Base-by-base conservation (phyloP, 2,329 filamentous ascomycete species). In the Macrophomina phaseolina region DNA sequence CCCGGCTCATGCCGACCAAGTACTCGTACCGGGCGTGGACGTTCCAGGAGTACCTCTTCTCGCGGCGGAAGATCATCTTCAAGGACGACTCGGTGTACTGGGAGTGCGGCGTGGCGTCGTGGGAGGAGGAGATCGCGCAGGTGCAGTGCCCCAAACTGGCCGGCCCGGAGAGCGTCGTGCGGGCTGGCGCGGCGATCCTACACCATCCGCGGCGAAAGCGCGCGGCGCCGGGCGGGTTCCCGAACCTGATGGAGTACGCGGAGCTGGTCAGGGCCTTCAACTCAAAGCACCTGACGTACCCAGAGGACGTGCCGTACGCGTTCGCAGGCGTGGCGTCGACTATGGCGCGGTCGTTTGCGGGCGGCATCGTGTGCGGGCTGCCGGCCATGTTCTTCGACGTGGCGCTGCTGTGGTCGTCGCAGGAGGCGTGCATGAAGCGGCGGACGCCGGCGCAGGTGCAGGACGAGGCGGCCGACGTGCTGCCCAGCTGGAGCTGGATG, bases 341-440 rank as follows among this genome's bases (percentile, higher is more conserved):
- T 18, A 42, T 66, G 48, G 48, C 53, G 32, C 36, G 40, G 28
- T 42, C 51, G 12, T 68, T 68, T 42, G 63, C 45, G 14, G 70
- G 66, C 40, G 68, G 70, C 14, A 70, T 71, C 52, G 45, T 70
- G 5, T 67, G 65, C 34, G 70, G 70, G 3, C 36, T 71, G 5
- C 68, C 70, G 51, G 58, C 68, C 64, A 66, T 69, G 58, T 69
- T 67, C 60, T 69, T 71, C 46, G 70, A 72, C 46, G 51, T 66
- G 2, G 67, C 67, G 8, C 58, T 71, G 18, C 62, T 70, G 34
- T 71, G 70, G 70, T 62, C 28, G n/a, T 62, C 58, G n/a, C 58
- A 62, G 7, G 58, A 62, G 32, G 45, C 58, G 12, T 62, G 58
- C 32, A 61, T 62, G 58, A 62, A 62, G 30, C 58, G 42, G 18